Conservation (phyloP, 352 stramenopile species). For the Pythium apleroticum region DNA sequence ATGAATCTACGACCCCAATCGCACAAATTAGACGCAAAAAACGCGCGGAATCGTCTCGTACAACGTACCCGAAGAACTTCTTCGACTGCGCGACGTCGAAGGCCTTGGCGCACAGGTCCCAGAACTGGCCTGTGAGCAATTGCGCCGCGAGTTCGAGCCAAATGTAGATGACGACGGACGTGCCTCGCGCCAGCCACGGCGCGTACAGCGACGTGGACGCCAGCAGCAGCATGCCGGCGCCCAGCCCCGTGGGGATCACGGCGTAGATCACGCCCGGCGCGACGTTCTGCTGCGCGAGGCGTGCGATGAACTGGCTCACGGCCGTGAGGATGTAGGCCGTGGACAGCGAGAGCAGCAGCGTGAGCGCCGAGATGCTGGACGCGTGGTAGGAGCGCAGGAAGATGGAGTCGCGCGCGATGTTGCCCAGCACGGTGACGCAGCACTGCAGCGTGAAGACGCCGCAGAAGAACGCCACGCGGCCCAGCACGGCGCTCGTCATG, state of each 20-base stretch:
- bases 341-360: constrained; percentile 66
- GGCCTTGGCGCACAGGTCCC: constrained; percentile 78
- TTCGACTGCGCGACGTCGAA: constrained; percentile 85
- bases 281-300: constrained; percentile 25
- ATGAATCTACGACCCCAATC: constrained; percentile 44
- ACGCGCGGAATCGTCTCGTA: neutral
- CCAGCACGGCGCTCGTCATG: constrained; percentile 31
- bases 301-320: constrained; percentile 38
- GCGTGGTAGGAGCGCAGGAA: constrained; percentile 75
- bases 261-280: constrained; percentile 54
- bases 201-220: constrained; percentile 47
- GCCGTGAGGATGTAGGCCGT: constrained; percentile 68
- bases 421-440: constrained; percentile 70
- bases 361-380: constrained; percentile 71
- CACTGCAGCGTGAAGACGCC: constrained; percentile 80
- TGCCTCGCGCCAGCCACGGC: constrained; percentile 39
- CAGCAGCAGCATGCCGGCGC: constrained; percentile 41
- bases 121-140: constrained; percentile 84
- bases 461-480: constrained; percentile 80
- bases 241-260: constrained; percentile 42
- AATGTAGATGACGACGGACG: constrained; percentile 73
- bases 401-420: constrained; percentile 80
- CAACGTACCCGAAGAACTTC: constrained; percentile 71
- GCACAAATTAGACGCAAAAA: neutral
- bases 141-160: constrained; percentile 79